A percentile compares a stretch with the other conserved stretches of the same genome.
Conservation (phyloP, 2,329 filamentous ascomycete genomes). For the Hymenoscyphus linearis region DNA sequence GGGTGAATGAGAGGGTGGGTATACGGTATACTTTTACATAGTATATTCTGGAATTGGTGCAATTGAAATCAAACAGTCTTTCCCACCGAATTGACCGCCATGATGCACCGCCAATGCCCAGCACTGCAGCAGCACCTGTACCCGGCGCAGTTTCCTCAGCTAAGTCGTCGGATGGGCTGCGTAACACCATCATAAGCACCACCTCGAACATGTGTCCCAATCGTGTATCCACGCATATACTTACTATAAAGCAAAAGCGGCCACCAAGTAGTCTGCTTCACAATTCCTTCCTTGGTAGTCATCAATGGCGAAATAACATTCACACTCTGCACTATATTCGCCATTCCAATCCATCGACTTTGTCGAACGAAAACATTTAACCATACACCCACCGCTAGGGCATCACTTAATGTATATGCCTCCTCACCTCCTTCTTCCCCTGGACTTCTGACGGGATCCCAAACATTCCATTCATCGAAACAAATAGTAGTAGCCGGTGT, state of each 20-base stretch:
- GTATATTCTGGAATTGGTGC: no score
- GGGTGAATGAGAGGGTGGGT: no score
- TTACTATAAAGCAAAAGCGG: constrained; percentile 55
- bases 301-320: constrained; percentile 65
- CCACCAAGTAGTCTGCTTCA: constrained; percentile 63
- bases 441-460: constrained; percentile 57
- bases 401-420: constrained; percentile 57
- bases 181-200: constrained; percentile 63
- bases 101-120: background rate
- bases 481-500: constrained; percentile 51
- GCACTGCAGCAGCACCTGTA: background rate
- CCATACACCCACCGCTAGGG: constrained; percentile 57
- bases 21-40: no score
- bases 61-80: no score
- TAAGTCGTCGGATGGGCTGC: no score
- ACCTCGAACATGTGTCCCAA: constrained; percentile 60
- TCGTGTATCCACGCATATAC: constrained; percentile 68
- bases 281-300: constrained; percentile 51
- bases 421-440: constrained; percentile 60
- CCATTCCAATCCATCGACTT: constrained; percentile 58
- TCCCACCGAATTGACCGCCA: background rate
- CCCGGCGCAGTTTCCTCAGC: no score
- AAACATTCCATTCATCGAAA: constrained; percentile 69
- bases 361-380: constrained; percentile 63
- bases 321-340: constrained; percentile 61